Evolutionary conservation across 2,329 filamentous ascomycete species (phyloP).

Genomic region (Trichoderma oligosporum): DNA sequence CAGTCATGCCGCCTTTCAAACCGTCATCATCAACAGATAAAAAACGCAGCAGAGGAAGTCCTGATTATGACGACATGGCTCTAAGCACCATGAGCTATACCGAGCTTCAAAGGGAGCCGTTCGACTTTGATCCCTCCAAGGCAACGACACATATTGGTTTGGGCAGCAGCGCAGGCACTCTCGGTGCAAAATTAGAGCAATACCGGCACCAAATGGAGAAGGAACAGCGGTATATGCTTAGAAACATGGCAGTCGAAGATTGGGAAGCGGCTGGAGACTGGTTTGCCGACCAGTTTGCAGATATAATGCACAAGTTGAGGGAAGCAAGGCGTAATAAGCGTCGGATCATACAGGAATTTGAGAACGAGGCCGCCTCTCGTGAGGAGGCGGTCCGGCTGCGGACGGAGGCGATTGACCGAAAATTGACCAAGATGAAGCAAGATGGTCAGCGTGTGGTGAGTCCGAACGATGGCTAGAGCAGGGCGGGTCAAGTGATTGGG

Average conservation of each 20-base stretch:
- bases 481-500: neutral
- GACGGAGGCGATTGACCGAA: slow-evolving; percentile 52
- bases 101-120: slow-evolving; percentile 49
- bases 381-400: slow-evolving; percentile 53
- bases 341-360: slow-evolving; percentile 47
- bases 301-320: slow-evolving; percentile 46
- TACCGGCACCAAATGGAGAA: slow-evolving; percentile 44
- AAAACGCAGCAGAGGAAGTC: slow-evolving; percentile 43
- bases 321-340: slow-evolving; percentile 49
- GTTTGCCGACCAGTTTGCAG: slow-evolving; percentile 53
- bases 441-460: slow-evolving; percentile 56
- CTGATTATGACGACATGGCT: slow-evolving; percentile 56
- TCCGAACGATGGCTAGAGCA: slow-evolving; percentile 31
- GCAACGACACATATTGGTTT: slow-evolving; percentile 37
- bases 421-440: slow-evolving; percentile 52
- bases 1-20: slow-evolving; percentile 20
- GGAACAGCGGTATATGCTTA: slow-evolving; percentile 51
- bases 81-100: slow-evolving; percentile 53
- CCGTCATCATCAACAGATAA: slow-evolving; percentile 25
- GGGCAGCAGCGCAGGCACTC: slow-evolving; percentile 37
- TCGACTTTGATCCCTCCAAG: slow-evolving; percentile 55
- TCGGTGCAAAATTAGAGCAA: slow-evolving; percentile 49
- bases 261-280: slow-evolving; percentile 60
- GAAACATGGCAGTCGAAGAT: slow-evolving; percentile 50
- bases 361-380: slow-evolving; percentile 51